Base-by-base conservation (phyloP, 108 stramenopile genomes). In the Conticribra guillardii region DNA sequence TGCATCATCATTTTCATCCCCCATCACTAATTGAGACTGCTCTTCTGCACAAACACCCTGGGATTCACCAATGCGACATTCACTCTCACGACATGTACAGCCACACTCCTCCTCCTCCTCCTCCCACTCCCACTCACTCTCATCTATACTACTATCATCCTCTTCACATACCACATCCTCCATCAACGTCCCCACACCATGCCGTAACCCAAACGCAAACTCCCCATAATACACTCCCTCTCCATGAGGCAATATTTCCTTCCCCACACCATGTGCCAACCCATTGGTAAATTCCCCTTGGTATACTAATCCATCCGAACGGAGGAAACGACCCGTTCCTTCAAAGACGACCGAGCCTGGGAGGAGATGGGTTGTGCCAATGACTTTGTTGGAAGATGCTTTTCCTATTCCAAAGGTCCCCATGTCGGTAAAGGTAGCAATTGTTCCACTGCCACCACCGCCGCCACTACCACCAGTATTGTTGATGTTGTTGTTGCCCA, bases 101-200 rank as follows among this genome's bases (percentile, higher is more conserved):
- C 59, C 19, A 41, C 67, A 69, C n/a, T 64, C 33, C 5, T 56
- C 53, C 14, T 57, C 51, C 4, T 60, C n/a, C 4, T 57, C 57
- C 52, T 30, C 45, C n/a, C n/a, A n/a, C n/a, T n/a, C n/a, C n/a
- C n/a, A n/a, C n/a, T n/a, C n/a, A n/a, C n/a, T n/a, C n/a, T n/a
- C 23, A 7, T 41, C 28, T 24, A 1, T 14, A 41, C 28, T 16
- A 22, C 37, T 29, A 15, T 62, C 54, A 11, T 37, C 58, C 15
- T 71, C 23, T 7, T 72, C 71, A 24, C 30, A 34, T 2, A 54
- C 67, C 11, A 27, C 4, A 68, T 69, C 30, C 37, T 75, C 74
- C 4, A 69, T 74, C n/a, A 71, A 66, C 17, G 74, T 76, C 4
- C 80, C 80, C 1, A 71, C 55, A 14, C 80, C 80, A 71, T 76